A percentile compares a stretch with the other conserved stretches of the same genome.
Evolutionary conservation across 129 eudicot species (phyloP).

Genomic region (Smallanthus sonchifolius): DNA sequence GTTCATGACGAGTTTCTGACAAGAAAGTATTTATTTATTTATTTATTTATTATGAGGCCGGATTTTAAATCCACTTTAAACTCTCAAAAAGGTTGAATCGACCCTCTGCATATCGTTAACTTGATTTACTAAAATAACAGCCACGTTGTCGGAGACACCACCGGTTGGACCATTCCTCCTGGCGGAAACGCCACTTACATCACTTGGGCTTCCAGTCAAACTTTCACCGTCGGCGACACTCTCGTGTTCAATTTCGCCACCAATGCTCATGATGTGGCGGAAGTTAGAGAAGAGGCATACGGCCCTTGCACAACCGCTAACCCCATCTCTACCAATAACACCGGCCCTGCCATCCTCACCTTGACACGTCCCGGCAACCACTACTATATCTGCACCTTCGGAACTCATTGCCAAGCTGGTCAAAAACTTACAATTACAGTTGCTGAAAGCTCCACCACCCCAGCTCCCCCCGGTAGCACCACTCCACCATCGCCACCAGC

Average conservation of each 20-base stretch:
- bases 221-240: conserved; percentile 35
- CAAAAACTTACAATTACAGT: conserved; percentile 41
- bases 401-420: conserved; percentile 30
- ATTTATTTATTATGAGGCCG: no score
- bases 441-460: conserved; percentile 5
- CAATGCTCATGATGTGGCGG: conserved; percentile 33
- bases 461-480: conserved; percentile 19
- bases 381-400: conserved; percentile 36
- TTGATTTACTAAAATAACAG: neutral
- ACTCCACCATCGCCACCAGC: conserved; percentile 12
- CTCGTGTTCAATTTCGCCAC: conserved; percentile 46
- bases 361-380: conserved; percentile 34
- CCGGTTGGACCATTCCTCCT: conserved; percentile 42
- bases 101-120: no score
- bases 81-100: no score
- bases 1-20: no score
- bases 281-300: conserved; percentile 34
- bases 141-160: conserved; percentile 29
- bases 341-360: conserved; percentile 34
- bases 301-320: conserved; percentile 40
- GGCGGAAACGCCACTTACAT: conserved; percentile 29
- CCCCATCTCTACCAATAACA: conserved; percentile 6
- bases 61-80: no score
- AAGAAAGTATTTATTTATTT: no score
- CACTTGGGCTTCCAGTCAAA: conserved; percentile 33